A percentile compares a stretch with the other conserved stretches of the same genome.
Evolutionary conservation across 2,329 filamentous ascomycete species (phyloP).

Genomic region (Colletotrichum spaethianum): DNA sequence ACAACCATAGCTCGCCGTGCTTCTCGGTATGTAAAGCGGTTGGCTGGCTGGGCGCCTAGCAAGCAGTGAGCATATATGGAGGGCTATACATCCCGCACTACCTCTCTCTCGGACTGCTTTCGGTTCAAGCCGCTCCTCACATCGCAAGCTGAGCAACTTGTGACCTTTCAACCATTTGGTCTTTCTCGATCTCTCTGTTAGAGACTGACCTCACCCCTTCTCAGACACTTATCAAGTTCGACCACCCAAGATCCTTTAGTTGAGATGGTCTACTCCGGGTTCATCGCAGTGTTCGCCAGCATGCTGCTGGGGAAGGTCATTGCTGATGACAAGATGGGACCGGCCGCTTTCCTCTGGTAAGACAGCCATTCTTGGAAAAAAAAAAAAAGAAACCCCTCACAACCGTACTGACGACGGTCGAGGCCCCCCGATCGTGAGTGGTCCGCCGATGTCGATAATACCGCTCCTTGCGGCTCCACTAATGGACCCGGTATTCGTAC

Average conservation of each 20-base stretch:
- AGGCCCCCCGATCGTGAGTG: slow-evolving; percentile 68
- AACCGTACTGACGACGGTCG: too few relatives aligned
- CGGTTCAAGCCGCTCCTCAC: slow-evolving; percentile 16
- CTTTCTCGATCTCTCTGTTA: slow-evolving; percentile 8
- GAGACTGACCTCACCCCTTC: slow-evolving; percentile 23
- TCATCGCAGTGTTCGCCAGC: slow-evolving; percentile 28
- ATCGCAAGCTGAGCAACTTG: slow-evolving; percentile 26
- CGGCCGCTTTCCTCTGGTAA: slow-evolving; percentile 71
- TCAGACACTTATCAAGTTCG: too few relatives aligned
- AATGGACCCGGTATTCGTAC: slow-evolving; percentile 64
- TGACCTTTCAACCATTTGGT: slow-evolving; percentile 28
- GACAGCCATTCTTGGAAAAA: too few relatives aligned
- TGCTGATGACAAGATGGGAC: slow-evolving; percentile 58
- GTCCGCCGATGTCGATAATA: slow-evolving; percentile 68
- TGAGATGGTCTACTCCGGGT: slow-evolving; percentile 42
- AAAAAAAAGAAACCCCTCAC: too few relatives aligned
- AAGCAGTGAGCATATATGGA: slow-evolving; percentile 32
- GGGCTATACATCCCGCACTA: slow-evolving; percentile 3
- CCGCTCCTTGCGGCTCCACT: slow-evolving; percentile 69
- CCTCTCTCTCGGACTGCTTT: neutral
- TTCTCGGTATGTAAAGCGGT: slow-evolving; percentile 33
- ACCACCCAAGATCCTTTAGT: slow-evolving; percentile 18
- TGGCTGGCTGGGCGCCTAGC: slow-evolving; percentile 32
- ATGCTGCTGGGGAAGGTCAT: slow-evolving; percentile 40
- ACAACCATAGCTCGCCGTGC: neutral